phyloP scores from a whole-genome alignment of 148 eudicot species.

The Rhododendron vialii region DNA sequence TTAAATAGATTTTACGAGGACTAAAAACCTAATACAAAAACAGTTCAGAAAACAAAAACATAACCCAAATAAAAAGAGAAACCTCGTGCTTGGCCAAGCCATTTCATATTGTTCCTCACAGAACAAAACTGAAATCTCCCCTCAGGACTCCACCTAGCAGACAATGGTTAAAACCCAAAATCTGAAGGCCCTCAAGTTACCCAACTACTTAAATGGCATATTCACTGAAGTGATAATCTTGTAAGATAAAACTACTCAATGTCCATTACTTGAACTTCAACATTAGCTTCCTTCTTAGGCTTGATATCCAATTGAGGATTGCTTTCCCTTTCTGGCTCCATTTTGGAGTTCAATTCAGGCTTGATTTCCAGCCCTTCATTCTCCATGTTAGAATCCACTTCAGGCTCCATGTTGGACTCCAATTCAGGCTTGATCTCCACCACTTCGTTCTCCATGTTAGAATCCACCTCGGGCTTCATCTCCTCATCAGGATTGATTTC shows the following conservation, averaged over 20 bases:
- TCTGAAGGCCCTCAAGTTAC: background rate
- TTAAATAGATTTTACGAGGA: background rate
- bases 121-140: background rate
- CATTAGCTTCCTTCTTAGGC: conserved; percentile 15
- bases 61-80: background rate
- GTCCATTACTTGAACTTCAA: conserved; percentile 39
- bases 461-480: conserved; percentile 15
- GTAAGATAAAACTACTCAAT: conserved; percentile 25
- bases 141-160: background rate
- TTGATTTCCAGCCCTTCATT: conserved; percentile 21
- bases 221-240: background rate
- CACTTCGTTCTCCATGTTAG: conserved; percentile 25
- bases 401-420: conserved; percentile 14
- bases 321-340: conserved; percentile 14
- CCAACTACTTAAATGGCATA: background rate
- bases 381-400: conserved; percentile 15
- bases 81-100: background rate
- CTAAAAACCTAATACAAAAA: background rate
- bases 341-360: conserved; percentile 20
- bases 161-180: background rate
- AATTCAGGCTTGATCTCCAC: conserved; percentile 17
- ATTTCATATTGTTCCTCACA: background rate
- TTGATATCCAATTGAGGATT: background rate
- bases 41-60: background rate
- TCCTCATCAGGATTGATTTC: conserved; percentile 24